Base-by-base conservation (phyloP, 129 eudicot genomes). In the Deinandra increscens region DNA sequence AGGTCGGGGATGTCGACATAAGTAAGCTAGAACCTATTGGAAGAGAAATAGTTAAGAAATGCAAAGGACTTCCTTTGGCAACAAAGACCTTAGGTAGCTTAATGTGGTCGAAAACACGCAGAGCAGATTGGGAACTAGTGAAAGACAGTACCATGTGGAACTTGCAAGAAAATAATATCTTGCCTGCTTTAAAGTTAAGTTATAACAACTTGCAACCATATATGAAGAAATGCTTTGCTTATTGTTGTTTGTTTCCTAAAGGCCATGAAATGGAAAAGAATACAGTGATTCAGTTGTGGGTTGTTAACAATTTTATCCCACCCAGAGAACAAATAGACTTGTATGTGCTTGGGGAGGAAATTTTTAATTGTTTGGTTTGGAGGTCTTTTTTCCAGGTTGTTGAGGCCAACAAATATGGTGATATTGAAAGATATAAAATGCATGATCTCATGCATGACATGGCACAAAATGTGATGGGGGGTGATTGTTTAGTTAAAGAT, bases 361-460 rank as follows among this genome's bases (percentile, higher is more conserved):
- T 69, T 20, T 7, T 69, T 8, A 45, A 66, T 8, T 36, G 48
- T 20, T 69, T 51, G 50, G 13, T 18, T 13, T 37, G 22, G 64
- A 69, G 83, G 49, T 81, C 77, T 0, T 81, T 81, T 44, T 78
- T 77, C 39, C 74, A 81, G 15, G 76, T 64, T 19, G 22, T 48
- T 49, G 9, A 5, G 6, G 60, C 4, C 3, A 6, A 6, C 5
- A n/a, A n/a, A n/a, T n/a, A n/a, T n/a, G n/a, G n/a, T n/a, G n/a
- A n/a, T n/a, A n/a, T n/a, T n/a, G n/a, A n/a, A n/a, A 12, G 2
- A 19, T 53, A 53, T 54, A 54, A 20, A 20, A 20, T 54, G 60
- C 72, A 67, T 31, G 72, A 45, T 46, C n/a, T 67, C 9, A 49
- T 67, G 45, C 72, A 68, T 9, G 60, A 68, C 9, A 22, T 68